phyloP scores from a whole-genome alignment of 768 basidiomycete species.

The Mrakia frigida region DNA sequence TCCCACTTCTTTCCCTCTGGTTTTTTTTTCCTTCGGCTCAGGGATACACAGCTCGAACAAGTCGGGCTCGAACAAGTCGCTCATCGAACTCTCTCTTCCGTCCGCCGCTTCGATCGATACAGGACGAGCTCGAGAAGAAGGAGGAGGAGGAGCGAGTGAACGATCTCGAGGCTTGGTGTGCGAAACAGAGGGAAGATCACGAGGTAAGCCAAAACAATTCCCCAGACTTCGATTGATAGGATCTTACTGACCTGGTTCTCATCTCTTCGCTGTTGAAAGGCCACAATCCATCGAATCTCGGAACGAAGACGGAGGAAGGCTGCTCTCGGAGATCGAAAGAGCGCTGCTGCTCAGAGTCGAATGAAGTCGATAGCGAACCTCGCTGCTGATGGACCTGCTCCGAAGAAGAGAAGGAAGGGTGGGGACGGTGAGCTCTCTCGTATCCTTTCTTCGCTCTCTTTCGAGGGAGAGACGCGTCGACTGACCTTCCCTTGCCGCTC shows the following conservation, averaged over 20 bases:
- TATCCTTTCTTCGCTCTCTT: not conserved
- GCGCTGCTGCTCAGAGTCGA: slow-evolving; percentile 85
- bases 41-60: no score
- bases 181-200: slow-evolving; percentile 68
- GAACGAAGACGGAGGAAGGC: slow-evolving; percentile 71
- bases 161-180: slow-evolving; percentile 69
- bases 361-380: slow-evolving; percentile 94
- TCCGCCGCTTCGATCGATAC: not conserved
- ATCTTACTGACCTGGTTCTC: not conserved
- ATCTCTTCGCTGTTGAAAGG: slow-evolving; percentile 47
- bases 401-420: slow-evolving; percentile 76
- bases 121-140: slow-evolving; percentile 51
- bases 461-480: not conserved
- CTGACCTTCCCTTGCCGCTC: no score
- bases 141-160: slow-evolving; percentile 72
- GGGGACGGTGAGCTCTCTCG: slow-evolving; percentile 57
- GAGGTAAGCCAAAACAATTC: slow-evolving; percentile 67
- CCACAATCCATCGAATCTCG: slow-evolving; percentile 75
- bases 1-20: not conserved
- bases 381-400: slow-evolving; percentile 71
- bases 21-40: no score
- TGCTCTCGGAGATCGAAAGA: slow-evolving; percentile 83
- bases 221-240: slow-evolving; percentile 4
- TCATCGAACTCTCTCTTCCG: not conserved
- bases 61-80: not conserved